Evolutionary conservation across 2,329 filamentous ascomycete genomes (phyloP), one percentile per base, ranked within the genome.

Genomic region (Aspergillus carbonarius): DNA sequence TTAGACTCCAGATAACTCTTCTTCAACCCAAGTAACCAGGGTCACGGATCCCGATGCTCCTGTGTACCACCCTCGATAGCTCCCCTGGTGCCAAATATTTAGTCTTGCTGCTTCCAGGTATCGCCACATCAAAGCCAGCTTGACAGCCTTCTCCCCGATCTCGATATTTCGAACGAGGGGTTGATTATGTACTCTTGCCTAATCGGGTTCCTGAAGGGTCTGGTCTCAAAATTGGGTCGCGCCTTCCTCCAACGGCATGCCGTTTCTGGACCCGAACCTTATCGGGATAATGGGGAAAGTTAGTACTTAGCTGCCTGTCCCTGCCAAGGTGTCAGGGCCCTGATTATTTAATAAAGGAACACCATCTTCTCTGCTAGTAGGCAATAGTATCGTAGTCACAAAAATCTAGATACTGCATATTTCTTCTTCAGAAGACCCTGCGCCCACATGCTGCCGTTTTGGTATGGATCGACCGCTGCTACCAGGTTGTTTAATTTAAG

Each of bases 181-280:
- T 30, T 25, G 42, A 25, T 47, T 47, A 47, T 47, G 42, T 47
- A 47, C 42, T 47, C 42, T 17, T 47, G 42, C 42, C 42, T 47
- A 47, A 10, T 25, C 5, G 23, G 42, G 42, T 47, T 47, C 15
- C 23, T 53, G 50, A 40, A 53, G 35, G 35, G 3, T 17, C 25
- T 5, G 23, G n/a, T 32, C 50, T 42, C 35, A 40, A 53, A 53
- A 13, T 53, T 53, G 49, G 49, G 49, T 40, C n/a, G 12, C 23
- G 17, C 6, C 13, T 39, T 39, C 30, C 42, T n/a, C 25, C 35
- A 53, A 30, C 35, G 50, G 50, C 27, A 53, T 53, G n/a, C 37
- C 50, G 50, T 53, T 53, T 30, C 18, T 20, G 50, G 35, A 20
- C n/a, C 50, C 35, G 35, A 53, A 53, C 50, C 35, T 53, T 53